Conservation (phyloP, 441 rosid species). For the Erysimum pusillum region DNA sequence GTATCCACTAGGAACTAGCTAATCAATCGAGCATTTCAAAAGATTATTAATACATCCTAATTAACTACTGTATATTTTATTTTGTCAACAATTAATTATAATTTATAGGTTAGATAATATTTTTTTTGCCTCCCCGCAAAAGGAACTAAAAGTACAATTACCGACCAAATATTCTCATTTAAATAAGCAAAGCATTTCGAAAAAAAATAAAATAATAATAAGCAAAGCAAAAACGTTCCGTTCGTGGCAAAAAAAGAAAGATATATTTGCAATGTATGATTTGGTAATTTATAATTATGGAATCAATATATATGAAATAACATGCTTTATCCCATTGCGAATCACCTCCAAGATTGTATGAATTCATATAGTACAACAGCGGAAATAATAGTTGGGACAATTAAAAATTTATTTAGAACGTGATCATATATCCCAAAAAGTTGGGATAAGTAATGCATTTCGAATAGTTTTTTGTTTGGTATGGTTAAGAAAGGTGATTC, state of each 20-base stretch:
- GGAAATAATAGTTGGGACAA: neutral
- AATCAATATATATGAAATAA: neutral
- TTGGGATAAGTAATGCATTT: neutral
- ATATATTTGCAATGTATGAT: neutral
- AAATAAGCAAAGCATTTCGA: slow-evolving; percentile 29
- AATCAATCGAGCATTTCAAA: slow-evolving; percentile 21
- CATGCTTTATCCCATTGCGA: slow-evolving; percentile 3
- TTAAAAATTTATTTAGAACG: neutral
- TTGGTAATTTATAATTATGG: slow-evolving; percentile 1
- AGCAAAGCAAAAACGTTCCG: slow-evolving; percentile 23
- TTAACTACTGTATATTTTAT: neutral
- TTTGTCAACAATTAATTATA: slow-evolving; percentile 25
- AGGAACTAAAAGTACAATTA: slow-evolving; percentile 42
- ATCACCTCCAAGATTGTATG: neutral
- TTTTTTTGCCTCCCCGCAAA: slow-evolving; percentile 29
- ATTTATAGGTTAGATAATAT: slow-evolving; percentile 22
- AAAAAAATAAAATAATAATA: neutral
- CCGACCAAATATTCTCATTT: slow-evolving; percentile 17
- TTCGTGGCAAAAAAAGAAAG: slow-evolving; percentile 32
- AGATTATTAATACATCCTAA: neutral
- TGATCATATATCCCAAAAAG: neutral
- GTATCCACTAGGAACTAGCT: slow-evolving; percentile 33
- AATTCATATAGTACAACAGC: neutral
- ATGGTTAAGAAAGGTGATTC: slow-evolving; percentile 1
- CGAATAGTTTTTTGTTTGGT: neutral